Base-by-base conservation (phyloP, 2,329 filamentous ascomycete genomes). In the Hypoxylon sp. region DNA sequence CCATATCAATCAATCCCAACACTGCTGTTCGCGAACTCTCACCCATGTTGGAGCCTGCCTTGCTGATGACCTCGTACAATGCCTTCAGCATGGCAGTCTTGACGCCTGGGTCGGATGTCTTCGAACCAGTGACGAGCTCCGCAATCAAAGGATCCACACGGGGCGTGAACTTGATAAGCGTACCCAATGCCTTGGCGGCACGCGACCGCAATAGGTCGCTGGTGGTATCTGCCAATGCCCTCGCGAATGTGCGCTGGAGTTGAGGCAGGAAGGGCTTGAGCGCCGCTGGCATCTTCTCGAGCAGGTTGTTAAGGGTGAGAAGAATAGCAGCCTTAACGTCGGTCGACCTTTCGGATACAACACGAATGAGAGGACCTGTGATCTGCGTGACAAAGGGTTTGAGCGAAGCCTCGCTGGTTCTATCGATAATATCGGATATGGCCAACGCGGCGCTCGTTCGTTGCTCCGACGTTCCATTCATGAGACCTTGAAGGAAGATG, bases 371-470 rank as follows among this genome's bases (percentile, higher is more conserved):
- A 15, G 95, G 94, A 68, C 94, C 94, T 4, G 95, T 97, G 63
- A 99, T 97, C 67, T 97, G 92, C 20, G 93, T 97, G 53, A 99
- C 94, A 66, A 95, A 97, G 5, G 92, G 91, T 73, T 94, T 95
- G 57, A 99, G 78, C 13, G 92, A 87, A 51, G 91, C 87, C 61
- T 91, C 84, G 70, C 87, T 93, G 17, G 94, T 95, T 50, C 94
- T 86, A 74, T 97, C 94, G 59, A 97, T 88, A 61, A 99, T 89
- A 69, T 99, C 95, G 2, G 92, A 96, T 62, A 99, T 95, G 48
- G 90, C 94, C 57, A 97, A 79, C 34, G 95, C 94, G 50, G 94
- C 86, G 69, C 95, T 90, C 17, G 91, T 94, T 69, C 92, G 84
- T 75, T 99, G 94, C 4, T 99, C 94, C 11, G 89, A 78, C 26